Evolutionary conservation across 140 eudicot species (phyloP).

Genomic region (Artemisia princeps): DNA sequence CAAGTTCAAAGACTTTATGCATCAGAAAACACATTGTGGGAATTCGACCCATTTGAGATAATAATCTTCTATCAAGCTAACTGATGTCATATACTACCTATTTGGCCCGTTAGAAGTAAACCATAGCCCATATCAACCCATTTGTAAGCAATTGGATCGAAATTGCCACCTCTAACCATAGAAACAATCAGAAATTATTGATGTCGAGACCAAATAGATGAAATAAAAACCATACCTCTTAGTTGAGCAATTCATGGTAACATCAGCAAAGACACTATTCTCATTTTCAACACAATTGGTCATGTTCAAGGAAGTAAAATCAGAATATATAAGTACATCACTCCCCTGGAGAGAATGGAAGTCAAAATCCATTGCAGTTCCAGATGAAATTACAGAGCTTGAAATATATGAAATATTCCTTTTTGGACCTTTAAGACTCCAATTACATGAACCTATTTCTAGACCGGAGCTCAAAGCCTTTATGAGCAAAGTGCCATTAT

Average conservation of each 20-base stretch:
- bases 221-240: slow-evolving; percentile 30
- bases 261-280: slow-evolving; percentile 16
- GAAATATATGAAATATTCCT: slow-evolving; percentile 43
- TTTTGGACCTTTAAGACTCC: slow-evolving; percentile 59
- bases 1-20: no score
- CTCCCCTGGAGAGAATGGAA: slow-evolving; percentile 45
- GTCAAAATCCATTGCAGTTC: slow-evolving; percentile 55
- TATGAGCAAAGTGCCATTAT: slow-evolving; percentile 55
- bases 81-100: no score
- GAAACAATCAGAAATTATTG: background rate
- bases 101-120: no score
- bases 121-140: no score
- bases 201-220: background rate
- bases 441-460: slow-evolving; percentile 80
- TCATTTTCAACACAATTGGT: background rate
- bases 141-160: no score
- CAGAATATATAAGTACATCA: slow-evolving; percentile 66
- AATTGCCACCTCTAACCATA: no score
- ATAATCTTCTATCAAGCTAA: no score
- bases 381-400: slow-evolving; percentile 46
- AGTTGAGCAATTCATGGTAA: slow-evolving; percentile 18
- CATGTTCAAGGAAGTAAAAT: slow-evolving; percentile 30
- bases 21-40: no score
- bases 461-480: slow-evolving; percentile 84
- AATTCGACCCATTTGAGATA: no score